Evolutionary conservation across 164 flowering plant genomes (phyloP), one percentile per base, ranked within the genome.

Genomic region (Litsea cubeba): DNA sequence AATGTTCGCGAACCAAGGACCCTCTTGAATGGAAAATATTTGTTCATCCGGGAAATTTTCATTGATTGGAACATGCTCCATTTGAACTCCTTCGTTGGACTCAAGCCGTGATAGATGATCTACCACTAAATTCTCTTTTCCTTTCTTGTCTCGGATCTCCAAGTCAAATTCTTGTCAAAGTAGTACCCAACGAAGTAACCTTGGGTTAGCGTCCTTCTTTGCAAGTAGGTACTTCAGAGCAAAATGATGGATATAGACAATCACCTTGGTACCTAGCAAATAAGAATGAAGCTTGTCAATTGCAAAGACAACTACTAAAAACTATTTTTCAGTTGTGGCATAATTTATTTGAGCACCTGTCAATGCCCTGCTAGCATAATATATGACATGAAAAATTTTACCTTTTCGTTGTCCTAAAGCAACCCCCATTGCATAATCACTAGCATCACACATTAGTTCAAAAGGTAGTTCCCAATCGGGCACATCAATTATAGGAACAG

Each of bases 361-460:
- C 25, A 71, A 26, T 5, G 72, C 54, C 25, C 12, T 26, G 32
- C 72, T 71, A 30, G 62, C 62, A 0, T 71, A 54, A 54, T 71
- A 71, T 2, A 71, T 54, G 5, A 20, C 60, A 71, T 71, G 72
- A 51, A 54, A 26, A 0, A 0, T 51, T 25, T 25, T 54, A n/a
- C 20, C 32, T 20, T 22, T 10, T 2, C 28, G 2, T 26, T 26
- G 28, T 26, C 28, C 28, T 26, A 26, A 26, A 26, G 2, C 28
- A 26, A 2, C 24, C 10, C 71, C 60, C 3, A 69, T 30, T 12
- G 51, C 22, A 69, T 4, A 69, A 10, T 74, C 58, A 50, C 63
- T 64, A 0, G 75, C 75, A 74, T 80, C 30, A 26, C 26, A 25
- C n/a, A n/a, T n/a, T n/a, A n/a, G n/a, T n/a, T n/a, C n/a, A n/a